phyloP scores from a whole-genome alignment of 2,329 filamentous ascomycete species.

The Trichoderma sp. region DNA sequence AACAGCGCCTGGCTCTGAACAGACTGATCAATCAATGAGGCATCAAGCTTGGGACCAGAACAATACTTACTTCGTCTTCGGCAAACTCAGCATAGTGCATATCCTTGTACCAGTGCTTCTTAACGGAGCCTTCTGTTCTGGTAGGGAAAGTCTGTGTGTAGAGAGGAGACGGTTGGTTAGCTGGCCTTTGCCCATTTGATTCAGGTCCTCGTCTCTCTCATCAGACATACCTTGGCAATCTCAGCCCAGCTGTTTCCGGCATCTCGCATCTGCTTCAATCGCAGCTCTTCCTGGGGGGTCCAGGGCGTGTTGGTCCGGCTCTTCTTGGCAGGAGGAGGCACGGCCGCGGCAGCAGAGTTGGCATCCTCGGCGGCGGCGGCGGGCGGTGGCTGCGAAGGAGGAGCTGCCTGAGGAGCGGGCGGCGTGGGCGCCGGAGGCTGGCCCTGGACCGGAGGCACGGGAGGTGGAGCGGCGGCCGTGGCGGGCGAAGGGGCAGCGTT shows the following conservation, averaged over 20 bases:
- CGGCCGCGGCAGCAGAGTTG: slow-evolving; percentile 34
- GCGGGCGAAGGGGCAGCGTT: slow-evolving; percentile 43
- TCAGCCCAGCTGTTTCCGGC: slow-evolving; percentile 94
- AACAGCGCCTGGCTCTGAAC: slow-evolving; percentile 73
- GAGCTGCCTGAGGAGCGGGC: slow-evolving; percentile 35
- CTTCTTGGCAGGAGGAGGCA: slow-evolving; percentile 74
- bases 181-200: background rate
- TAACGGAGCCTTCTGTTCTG: slow-evolving; percentile 94
- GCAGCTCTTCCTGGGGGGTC: slow-evolving; percentile 91
- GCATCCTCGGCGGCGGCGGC: slow-evolving; percentile 38
- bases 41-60: slow-evolving; percentile 21
- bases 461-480: slow-evolving; percentile 37
- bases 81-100: slow-evolving; percentile 99
- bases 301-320: slow-evolving; percentile 98
- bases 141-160: slow-evolving; percentile 76
- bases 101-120: slow-evolving; percentile 99
- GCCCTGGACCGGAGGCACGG: slow-evolving; percentile 38
- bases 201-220: slow-evolving; percentile 11
- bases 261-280: slow-evolving; percentile 92
- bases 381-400: slow-evolving; percentile 34
- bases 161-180: background rate
- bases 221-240: slow-evolving; percentile 89
- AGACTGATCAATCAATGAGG: slow-evolving; percentile 23
- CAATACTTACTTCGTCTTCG: slow-evolving; percentile 81
- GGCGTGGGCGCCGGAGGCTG: slow-evolving; percentile 37